phyloP scores from a whole-genome alignment of 2,329 filamentous ascomycete species.

The Macrophomina tecta region DNA sequence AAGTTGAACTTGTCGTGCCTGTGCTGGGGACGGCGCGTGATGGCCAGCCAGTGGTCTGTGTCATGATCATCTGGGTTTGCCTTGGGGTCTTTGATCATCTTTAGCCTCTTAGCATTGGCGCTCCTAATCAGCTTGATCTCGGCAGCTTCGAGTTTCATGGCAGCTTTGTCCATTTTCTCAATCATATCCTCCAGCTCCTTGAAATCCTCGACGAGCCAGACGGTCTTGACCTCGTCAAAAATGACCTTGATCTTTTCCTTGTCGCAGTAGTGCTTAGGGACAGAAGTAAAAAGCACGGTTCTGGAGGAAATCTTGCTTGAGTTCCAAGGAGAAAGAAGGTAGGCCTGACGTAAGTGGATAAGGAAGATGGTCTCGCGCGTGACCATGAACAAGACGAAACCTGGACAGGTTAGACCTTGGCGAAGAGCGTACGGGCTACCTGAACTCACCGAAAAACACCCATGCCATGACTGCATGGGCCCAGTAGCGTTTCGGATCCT shows the following conservation, averaged over 20 bases:
- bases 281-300: conserved; percentile 56
- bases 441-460: conserved; percentile 28
- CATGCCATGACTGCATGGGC: conserved; percentile 49
- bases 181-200: conserved; percentile 53
- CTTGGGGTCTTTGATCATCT: conserved; percentile 64
- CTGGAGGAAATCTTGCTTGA: conserved; percentile 53
- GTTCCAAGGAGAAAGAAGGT: conserved; percentile 51
- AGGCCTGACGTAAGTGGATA: conserved; percentile 57
- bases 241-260: conserved; percentile 48
- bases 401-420: conserved; percentile 27
- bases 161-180: conserved; percentile 51
- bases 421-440: neutral
- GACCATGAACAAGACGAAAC: conserved; percentile 51
- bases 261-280: conserved; percentile 48
- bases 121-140: conserved; percentile 52
- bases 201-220: conserved; percentile 55
- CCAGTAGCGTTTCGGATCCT: conserved; percentile 47
- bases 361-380: conserved; percentile 54
- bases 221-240: conserved; percentile 47
- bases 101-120: conserved; percentile 71
- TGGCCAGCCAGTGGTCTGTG: conserved; percentile 39
- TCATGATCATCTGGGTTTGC: conserved; percentile 3
- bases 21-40: conserved; percentile 49
- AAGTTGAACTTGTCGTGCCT: conserved; percentile 41
- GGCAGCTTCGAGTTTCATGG: conserved; percentile 51